Conservation (phyloP, 495 filamentous ascomycete species). For the Diplogelasinospora grovesii region DNA sequence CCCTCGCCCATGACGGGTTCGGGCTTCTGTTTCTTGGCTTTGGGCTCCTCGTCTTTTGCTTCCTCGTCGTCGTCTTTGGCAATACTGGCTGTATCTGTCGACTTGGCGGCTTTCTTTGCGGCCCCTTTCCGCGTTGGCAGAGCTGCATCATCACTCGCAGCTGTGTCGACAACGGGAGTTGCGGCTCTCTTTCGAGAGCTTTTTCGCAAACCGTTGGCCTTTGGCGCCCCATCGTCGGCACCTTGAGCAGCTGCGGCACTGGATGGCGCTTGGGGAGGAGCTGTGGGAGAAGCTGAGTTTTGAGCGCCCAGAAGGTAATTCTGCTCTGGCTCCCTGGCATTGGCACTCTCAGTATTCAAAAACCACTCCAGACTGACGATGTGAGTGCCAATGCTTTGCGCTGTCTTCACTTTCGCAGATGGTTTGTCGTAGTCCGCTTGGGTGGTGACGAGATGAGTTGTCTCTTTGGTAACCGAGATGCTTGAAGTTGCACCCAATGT, state of each 20-base stretch:
- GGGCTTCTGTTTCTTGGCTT: slow-evolving; percentile 9
- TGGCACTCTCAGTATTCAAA: slow-evolving; percentile 38
- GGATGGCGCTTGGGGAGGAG: no score
- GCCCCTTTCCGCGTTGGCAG: slow-evolving; percentile 17
- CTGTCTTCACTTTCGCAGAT: slow-evolving; percentile 43
- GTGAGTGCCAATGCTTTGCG: slow-evolving; percentile 39
- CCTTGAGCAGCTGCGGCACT: slow-evolving; percentile 1
- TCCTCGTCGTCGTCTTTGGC: slow-evolving; percentile 16
- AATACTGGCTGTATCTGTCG: slow-evolving; percentile 2
- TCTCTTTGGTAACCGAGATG: slow-evolving; percentile 38
- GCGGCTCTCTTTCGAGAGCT: slow-evolving; percentile 19
- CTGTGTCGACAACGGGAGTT: slow-evolving; percentile 5
- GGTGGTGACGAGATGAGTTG: slow-evolving; percentile 57
- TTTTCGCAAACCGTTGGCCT: background rate
- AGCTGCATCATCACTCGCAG: slow-evolving; percentile 4
- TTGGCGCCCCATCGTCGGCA: no score
- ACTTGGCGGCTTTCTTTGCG: slow-evolving; percentile 13
- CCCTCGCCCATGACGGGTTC: slow-evolving; percentile 28
- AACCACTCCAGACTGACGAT: slow-evolving; percentile 63
- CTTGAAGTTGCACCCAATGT: slow-evolving; percentile 44
- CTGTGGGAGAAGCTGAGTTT: slow-evolving; percentile 1
- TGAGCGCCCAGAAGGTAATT: slow-evolving; percentile 9
- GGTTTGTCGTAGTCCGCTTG: slow-evolving; percentile 47
- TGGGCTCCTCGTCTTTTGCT: slow-evolving; percentile 26
- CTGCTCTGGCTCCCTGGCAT: slow-evolving; percentile 29